A percentile compares a stretch with the other conserved stretches of the same genome.
Conservation (phyloP, 306 rosid genomes). For the Rosa rugosa region DNA sequence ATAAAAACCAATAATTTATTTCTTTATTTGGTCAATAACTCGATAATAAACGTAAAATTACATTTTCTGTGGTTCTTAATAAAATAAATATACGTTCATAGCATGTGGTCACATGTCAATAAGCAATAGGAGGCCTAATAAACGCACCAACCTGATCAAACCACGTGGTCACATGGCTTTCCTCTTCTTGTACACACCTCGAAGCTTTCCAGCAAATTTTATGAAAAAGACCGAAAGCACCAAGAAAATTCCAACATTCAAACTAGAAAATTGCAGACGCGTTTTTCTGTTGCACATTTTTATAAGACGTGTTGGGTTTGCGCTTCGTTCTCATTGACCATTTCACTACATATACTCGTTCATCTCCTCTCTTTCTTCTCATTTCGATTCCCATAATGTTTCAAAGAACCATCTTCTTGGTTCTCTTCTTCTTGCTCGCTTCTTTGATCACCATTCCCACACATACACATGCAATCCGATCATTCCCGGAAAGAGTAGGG, state of each 20-base stretch:
- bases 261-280: constrained; percentile 31
- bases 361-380: not conserved
- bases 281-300: constrained; percentile 31
- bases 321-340: not conserved
- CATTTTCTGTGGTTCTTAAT: not conserved
- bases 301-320: constrained; percentile 27
- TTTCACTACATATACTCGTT: constrained; percentile 9
- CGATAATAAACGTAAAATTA: not conserved
- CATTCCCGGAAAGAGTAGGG: constrained; percentile 32
- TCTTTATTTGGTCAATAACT: not conserved
- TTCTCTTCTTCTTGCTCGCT: constrained; percentile 10
- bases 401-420: constrained; percentile 23
- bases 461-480: constrained; percentile 40
- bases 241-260: constrained; percentile 34
- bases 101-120: constrained; percentile 45
- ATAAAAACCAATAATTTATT: not conserved
- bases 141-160: constrained; percentile 4
- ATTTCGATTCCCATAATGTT: not conserved
- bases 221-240: constrained; percentile 6
- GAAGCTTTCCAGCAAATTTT: constrained; percentile 3
- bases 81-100: constrained; percentile 18
- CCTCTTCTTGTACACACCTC: not conserved
- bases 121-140: not conserved
- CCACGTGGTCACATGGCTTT: constrained; percentile 27
- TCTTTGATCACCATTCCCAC: constrained; percentile 24